Percentiles rank a stretch among this genome's conserved stretches.
Evolutionary conservation across 768 basidiomycete genomes (phyloP).

Genomic region (Phylloporus scabripes): DNA sequence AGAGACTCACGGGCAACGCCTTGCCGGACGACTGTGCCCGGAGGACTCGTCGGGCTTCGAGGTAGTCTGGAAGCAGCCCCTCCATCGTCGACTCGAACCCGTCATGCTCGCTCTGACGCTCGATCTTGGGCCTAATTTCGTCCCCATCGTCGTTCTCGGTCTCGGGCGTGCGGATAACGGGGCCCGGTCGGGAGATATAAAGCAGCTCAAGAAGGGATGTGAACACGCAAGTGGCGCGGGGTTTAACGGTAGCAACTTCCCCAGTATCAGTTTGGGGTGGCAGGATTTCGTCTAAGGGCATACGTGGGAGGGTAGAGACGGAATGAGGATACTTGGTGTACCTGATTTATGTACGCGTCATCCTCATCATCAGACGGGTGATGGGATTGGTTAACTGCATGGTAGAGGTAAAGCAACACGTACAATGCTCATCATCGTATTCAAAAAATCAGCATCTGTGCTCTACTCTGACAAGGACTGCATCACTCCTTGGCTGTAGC

Average conservation of each 20-base stretch:
- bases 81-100: conserved; percentile 31
- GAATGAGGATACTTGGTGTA: neutral
- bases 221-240: too few species aligned
- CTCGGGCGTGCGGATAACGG: too few species aligned
- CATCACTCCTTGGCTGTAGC: too few species aligned
- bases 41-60: conserved; percentile 26
- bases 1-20: conserved; percentile 14
- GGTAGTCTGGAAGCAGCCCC: conserved; percentile 26
- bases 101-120: too few species aligned
- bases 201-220: too few species aligned
- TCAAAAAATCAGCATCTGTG: too few species aligned
- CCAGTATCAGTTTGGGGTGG: too few species aligned
- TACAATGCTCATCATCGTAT: too few species aligned
- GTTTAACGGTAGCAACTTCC: conserved; percentile 9
- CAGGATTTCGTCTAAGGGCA: conserved; percentile 8
- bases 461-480: too few species aligned
- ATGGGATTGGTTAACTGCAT: neutral
- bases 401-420: neutral
- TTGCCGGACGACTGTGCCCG: conserved; percentile 16
- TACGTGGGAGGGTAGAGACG: neutral
- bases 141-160: too few species aligned
- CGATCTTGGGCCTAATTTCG: too few species aligned
- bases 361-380: conserved; percentile 21
- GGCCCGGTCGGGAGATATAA: too few species aligned
- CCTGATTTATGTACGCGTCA: conserved; percentile 21